Conservation (phyloP, 106 monocot genomes). For the Ottelia alismoides region DNA sequence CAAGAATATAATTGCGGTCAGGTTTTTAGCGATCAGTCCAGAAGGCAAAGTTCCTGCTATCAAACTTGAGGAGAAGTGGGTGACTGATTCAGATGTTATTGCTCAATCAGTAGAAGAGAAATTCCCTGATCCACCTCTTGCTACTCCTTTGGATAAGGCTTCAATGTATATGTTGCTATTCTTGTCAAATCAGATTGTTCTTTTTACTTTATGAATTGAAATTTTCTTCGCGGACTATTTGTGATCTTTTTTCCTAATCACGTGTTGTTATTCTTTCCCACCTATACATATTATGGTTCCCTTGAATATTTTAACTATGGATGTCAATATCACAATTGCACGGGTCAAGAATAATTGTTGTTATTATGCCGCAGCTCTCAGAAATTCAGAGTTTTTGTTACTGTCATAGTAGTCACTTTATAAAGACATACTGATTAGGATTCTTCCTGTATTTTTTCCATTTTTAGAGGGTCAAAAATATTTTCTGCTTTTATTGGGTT, state of each 20-base stretch:
- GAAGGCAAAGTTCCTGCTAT: conserved; percentile 63
- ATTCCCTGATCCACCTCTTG: conserved; percentile 46
- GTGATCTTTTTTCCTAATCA: background rate
- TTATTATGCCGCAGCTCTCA: no score
- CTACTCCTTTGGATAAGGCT: conserved; percentile 48
- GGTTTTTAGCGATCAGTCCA: conserved; percentile 51
- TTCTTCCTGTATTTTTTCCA: background rate
- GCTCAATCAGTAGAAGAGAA: conserved; percentile 56
- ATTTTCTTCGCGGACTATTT: background rate
- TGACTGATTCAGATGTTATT: conserved; percentile 70
- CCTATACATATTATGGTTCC: no score
- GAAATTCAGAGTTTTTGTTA: no score
- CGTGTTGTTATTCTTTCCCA: background rate
- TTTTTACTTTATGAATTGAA: background rate
- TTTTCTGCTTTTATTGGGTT: conserved; percentile 61
- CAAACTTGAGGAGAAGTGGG: conserved; percentile 54
- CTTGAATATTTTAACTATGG: no score
- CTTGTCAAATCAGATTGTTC: background rate
- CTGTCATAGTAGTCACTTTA: background rate
- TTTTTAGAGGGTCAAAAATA: conserved; percentile 67
- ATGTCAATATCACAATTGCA: no score
- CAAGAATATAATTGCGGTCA: no score
- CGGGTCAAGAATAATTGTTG: no score
- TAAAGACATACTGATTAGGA: background rate
- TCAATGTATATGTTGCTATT: conserved; percentile 24